These are phyloP conservation scores for Cicer chorassanicum DNA, from an alignment of 306 rosid species.

Conservation along the genomic window DNA sequence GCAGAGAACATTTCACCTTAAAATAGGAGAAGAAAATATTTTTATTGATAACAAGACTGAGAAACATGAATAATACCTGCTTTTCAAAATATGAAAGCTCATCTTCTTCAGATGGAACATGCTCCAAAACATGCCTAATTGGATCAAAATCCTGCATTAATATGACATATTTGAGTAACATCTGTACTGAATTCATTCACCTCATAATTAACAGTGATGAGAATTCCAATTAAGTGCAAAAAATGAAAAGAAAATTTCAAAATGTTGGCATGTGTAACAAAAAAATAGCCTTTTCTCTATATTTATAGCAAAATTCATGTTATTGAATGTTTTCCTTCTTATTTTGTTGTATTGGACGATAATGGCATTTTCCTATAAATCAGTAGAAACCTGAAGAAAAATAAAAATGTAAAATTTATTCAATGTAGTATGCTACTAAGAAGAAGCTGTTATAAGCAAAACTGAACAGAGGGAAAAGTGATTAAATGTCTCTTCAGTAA, in stretches of 20 bases:
- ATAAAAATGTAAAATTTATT: slow-evolving; percentile 26
- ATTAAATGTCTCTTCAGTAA: neutral
- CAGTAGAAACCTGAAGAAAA: slow-evolving; percentile 23
- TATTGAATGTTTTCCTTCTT: slow-evolving; percentile 15
- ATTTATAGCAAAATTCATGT: slow-evolving; percentile 16
- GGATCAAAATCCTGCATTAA: slow-evolving; percentile 89
- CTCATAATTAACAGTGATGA: slow-evolving; percentile 33
- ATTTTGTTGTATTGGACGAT: neutral
- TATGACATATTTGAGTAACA: slow-evolving; percentile 36
- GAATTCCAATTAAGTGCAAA: slow-evolving; percentile 28
- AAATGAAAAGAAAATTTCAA: slow-evolving; percentile 30
- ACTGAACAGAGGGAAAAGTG: neutral
- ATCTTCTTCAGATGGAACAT: slow-evolving; percentile 69
- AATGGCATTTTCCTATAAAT: slow-evolving; percentile 19
- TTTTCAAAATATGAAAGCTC: slow-evolving; percentile 82
- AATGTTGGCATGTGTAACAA: slow-evolving; percentile 34
- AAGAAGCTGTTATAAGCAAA: slow-evolving; percentile 40
- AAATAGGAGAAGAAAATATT: slow-evolving; percentile 16
- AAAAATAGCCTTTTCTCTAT: slow-evolving; percentile 26
- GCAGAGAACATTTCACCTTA: slow-evolving; percentile 2
- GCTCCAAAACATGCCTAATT: slow-evolving; percentile 79
- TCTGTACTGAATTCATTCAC: slow-evolving; percentile 32
- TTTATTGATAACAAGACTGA: slow-evolving; percentile 21
- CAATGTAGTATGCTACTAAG: slow-evolving; percentile 7
- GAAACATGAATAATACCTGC: slow-evolving; percentile 65